Percentiles rank a stretch among this genome's conserved stretches.
phyloP scores from a whole-genome alignment of 805 yeast species.

The Pichia nakasei region DNA sequence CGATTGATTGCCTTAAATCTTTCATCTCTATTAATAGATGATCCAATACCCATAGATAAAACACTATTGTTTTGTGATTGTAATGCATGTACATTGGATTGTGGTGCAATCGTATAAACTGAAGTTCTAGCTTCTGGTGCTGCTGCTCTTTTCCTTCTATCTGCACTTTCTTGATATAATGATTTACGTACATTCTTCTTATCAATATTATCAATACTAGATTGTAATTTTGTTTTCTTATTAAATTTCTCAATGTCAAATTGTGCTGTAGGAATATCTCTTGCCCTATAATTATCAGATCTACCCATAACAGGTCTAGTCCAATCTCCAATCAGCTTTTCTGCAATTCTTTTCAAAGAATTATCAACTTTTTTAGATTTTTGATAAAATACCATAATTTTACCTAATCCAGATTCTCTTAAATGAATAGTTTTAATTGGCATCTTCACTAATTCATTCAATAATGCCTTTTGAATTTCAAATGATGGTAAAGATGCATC shows the following conservation, averaged over 20 bases:
- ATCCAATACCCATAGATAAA: slow-evolving; percentile 38
- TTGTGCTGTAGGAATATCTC: slow-evolving; percentile 57
- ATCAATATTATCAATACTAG: slow-evolving; percentile 24
- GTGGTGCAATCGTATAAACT: slow-evolving; percentile 87
- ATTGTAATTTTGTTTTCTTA: slow-evolving; percentile 28
- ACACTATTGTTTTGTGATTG: slow-evolving; percentile 33
- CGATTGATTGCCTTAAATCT: slow-evolving; percentile 71
- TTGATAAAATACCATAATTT: slow-evolving; percentile 88
- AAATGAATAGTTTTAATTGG: slow-evolving; percentile 95
- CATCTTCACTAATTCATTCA: slow-evolving; percentile 60
- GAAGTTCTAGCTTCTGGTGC: slow-evolving; percentile 88
- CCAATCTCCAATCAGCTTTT: slow-evolving; percentile 91
- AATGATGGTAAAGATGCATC: slow-evolving; percentile 97
- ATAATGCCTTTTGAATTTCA: slow-evolving; percentile 85
- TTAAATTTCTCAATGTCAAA: slow-evolving; percentile 54
- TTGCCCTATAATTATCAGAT: slow-evolving; percentile 88
- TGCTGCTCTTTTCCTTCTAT: slow-evolving; percentile 88
- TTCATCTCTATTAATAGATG: slow-evolving; percentile 55
- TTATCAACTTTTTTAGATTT: slow-evolving; percentile 85
- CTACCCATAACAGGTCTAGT: slow-evolving; percentile 96
- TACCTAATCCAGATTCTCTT: slow-evolving; percentile 90
- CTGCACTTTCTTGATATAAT: slow-evolving; percentile 83
- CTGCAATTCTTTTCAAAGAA: slow-evolving; percentile 77
- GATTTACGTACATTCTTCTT: slow-evolving; percentile 34
- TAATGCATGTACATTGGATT: slow-evolving; percentile 45